Percentiles rank a stretch among this genome's conserved stretches.
Conservation (phyloP, 1,139 yeast genomes). For the Maudiozyma humilis region DNA sequence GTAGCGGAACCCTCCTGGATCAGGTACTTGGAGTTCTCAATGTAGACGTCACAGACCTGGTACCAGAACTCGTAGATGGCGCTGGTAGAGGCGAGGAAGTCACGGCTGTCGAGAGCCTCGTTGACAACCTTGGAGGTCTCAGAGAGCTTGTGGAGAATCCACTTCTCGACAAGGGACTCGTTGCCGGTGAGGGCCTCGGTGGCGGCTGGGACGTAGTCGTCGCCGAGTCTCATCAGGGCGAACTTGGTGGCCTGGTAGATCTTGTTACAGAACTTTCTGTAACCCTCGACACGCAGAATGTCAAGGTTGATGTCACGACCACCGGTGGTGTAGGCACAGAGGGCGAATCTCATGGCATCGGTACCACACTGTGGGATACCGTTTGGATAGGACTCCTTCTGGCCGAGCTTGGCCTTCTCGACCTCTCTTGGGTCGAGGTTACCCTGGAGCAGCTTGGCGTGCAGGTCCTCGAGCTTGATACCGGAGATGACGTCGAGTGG, state of each 20-base stretch:
- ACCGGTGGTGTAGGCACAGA: slow-evolving; percentile 97
- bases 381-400: slow-evolving; percentile 80
- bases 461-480: slow-evolving; percentile 69
- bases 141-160: slow-evolving; percentile 87
- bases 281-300: slow-evolving; percentile 94
- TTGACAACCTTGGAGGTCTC: slow-evolving; percentile 58
- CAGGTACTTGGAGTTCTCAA: slow-evolving; percentile 90
- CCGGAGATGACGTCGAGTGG: slow-evolving; percentile 92
- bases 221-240: slow-evolving; percentile 87
- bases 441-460: slow-evolving; percentile 68
- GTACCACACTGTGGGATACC: slow-evolving; percentile 99
- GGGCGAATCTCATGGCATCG: slow-evolving; percentile 94
- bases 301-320: slow-evolving; percentile 97
- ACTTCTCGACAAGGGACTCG: slow-evolving; percentile 88
- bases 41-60: slow-evolving; percentile 93
- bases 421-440: slow-evolving; percentile 87
- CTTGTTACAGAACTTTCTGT: slow-evolving; percentile 98
- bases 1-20: slow-evolving; percentile 83
- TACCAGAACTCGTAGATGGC: slow-evolving; percentile 90
- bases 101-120: slow-evolving; percentile 69
- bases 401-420: slow-evolving; percentile 82
- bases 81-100: slow-evolving; percentile 81
- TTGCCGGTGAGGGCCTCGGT: slow-evolving; percentile 56
- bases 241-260: slow-evolving; percentile 98
- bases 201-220: slow-evolving; percentile 75